These are phyloP conservation scores for Globisporangium lucens DNA, from an alignment of 352 stramenopile genomes.

Conservation along the genomic window DNA sequence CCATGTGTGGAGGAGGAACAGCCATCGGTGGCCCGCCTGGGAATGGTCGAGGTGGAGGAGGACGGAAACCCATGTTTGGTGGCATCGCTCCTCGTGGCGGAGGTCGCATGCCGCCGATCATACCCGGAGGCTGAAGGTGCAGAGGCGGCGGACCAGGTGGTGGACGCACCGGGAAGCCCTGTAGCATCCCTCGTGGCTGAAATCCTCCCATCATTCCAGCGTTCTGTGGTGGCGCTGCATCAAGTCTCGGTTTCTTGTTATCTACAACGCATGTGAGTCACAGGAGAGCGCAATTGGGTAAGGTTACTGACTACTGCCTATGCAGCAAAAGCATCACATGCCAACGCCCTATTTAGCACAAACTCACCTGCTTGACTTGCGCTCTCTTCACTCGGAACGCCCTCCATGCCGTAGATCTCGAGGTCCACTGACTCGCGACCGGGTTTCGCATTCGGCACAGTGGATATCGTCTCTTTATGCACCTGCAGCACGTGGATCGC, in stretches of 20 bases:
- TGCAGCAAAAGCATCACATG: background rate
- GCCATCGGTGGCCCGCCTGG: constrained; percentile 32
- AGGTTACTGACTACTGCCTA: background rate
- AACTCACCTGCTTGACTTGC: constrained; percentile 20
- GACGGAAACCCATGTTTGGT: constrained; percentile 22
- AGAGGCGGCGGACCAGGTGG: constrained; percentile 33
- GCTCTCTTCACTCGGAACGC: constrained; percentile 51
- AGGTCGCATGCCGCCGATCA: constrained; percentile 45
- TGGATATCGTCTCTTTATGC: constrained; percentile 83
- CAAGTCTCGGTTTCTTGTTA: constrained; percentile 49
- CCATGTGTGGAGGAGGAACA: constrained; percentile 8
- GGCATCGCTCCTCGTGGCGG: constrained; percentile 26
- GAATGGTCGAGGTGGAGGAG: constrained; percentile 32
- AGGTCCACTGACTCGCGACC: constrained; percentile 76
- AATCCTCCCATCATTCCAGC: constrained; percentile 35
- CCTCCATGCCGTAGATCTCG: constrained; percentile 91
- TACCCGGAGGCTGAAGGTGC: constrained; percentile 44
- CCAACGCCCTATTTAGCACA: constrained; percentile 10
- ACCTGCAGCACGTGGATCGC: constrained; percentile 87
- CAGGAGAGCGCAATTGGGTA: background rate
- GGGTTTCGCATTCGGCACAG: constrained; percentile 84
- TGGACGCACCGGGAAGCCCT: constrained; percentile 40
- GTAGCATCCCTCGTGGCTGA: constrained; percentile 36
- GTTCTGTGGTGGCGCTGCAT: constrained; percentile 15
- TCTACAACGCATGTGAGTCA: constrained; percentile 8